phyloP scores from a whole-genome alignment of 306 rosid genomes.

The Inga laurina region DNA sequence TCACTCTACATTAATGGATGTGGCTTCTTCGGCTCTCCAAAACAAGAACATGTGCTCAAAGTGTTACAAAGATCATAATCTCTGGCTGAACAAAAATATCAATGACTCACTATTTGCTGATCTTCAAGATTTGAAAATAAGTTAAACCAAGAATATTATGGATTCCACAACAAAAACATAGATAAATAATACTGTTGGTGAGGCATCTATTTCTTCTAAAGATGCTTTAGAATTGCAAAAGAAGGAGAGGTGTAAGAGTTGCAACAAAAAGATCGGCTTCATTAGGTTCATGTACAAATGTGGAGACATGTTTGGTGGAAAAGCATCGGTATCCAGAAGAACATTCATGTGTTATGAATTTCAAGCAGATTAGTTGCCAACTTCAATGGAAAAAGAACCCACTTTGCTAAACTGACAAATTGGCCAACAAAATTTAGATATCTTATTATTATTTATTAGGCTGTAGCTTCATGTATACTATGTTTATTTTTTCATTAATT shows the following conservation, averaged over 20 bases:
- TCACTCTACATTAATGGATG: neutral
- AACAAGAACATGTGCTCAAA: neutral
- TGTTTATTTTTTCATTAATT: too few relatives aligned
- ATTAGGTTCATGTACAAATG: constrained; percentile 27
- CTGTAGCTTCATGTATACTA: too few relatives aligned
- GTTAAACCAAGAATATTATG: too few relatives aligned
- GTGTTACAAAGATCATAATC: neutral
- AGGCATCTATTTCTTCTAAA: neutral
- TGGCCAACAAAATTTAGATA: too few relatives aligned
- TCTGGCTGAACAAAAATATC: neutral
- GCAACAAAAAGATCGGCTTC: neutral
- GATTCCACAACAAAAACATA: too few relatives aligned
- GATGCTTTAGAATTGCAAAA: neutral
- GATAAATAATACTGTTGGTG: too few relatives aligned
- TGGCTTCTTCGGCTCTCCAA: neutral
- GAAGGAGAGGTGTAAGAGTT: neutral
- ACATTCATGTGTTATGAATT: neutral
- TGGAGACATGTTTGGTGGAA: constrained; percentile 37
- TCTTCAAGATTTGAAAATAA: too few relatives aligned
- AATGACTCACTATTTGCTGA: too few relatives aligned
- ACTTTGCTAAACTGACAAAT: neutral
- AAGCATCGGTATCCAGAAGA: neutral
- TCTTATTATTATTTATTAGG: too few relatives aligned
- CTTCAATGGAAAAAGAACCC: neutral
- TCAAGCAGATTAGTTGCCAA: neutral